Evolutionary conservation across 495 filamentous ascomycete genomes (phyloP).

Genomic region (Talaromyces proteolyticus): DNA sequence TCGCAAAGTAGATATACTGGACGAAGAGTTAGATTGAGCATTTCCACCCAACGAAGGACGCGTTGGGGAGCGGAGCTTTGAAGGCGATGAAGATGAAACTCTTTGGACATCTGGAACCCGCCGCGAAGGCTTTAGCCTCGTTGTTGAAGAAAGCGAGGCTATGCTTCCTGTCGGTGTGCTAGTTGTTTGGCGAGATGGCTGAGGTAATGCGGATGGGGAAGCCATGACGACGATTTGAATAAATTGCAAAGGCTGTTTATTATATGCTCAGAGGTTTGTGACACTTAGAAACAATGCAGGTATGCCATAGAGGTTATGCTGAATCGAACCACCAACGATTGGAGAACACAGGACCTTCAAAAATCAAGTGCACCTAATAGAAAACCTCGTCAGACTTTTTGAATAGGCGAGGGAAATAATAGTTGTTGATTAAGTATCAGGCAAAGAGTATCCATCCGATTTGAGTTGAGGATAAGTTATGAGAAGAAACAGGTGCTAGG

Average conservation of each 20-base stretch:
- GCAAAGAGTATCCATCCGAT: too few relatives aligned
- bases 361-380: too few relatives aligned
- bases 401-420: too few relatives aligned
- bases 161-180: slow-evolving; percentile 60
- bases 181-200: slow-evolving; percentile 53
- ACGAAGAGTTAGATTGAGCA: slow-evolving; percentile 38
- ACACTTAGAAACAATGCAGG: too few relatives aligned
- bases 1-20: slow-evolving; percentile 27
- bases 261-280: too few relatives aligned
- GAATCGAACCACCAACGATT: too few relatives aligned
- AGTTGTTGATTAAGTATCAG: too few relatives aligned
- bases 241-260: background rate
- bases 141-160: slow-evolving; percentile 56
- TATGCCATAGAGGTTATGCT: too few relatives aligned
- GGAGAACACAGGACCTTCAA: too few relatives aligned
- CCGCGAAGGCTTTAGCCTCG: slow-evolving; percentile 63
- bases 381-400: too few relatives aligned
- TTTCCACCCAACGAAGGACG: slow-evolving; percentile 47
- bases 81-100: slow-evolving; percentile 32
- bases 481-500: too few relatives aligned
- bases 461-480: too few relatives aligned
- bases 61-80: slow-evolving; percentile 62
- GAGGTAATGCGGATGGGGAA: slow-evolving; percentile 54
- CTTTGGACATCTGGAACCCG: slow-evolving; percentile 37
- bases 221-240: slow-evolving; percentile 37